Evolutionary conservation across 106 monocot species (phyloP), one percentile per base, ranked within the genome.

Genomic region (Apostasia ramifera): DNA sequence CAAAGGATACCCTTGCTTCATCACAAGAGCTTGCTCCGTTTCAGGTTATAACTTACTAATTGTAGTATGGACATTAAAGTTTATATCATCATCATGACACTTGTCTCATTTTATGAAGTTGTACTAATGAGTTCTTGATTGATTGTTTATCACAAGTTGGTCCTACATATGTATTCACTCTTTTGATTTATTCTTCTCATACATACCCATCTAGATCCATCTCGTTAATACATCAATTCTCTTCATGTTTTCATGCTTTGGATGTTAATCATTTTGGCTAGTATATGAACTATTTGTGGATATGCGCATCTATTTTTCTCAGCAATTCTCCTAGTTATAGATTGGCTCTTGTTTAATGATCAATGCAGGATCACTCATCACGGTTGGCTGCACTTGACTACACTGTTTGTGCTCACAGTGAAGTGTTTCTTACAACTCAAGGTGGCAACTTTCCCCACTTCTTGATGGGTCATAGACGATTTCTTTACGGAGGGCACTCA

Each of bases 401-500:
- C 74, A 87, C 97, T n/a, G 77, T 97, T 1, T 92, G 92, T 44
- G 77, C 75, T 68, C 72, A 75, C 4, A 92, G 97, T 73, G 97
- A 97, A 85, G 89, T 90, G 56, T 97, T 97, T 82, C 72, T 97
- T 41, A 90, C 89, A 4, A 97, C 89, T 47, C 97, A 97, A 97
- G 97, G 97, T 42, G 89, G 92, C 58, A 97, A 97, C 71, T 97
- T 97, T 46, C 97, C 97, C 1, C 97, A 97, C 72, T 97, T 97
- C 57, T 71, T 97, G 77, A 92, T 92, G 72, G 97, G 97, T 26
- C 89, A 90, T 44, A 82, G 97, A 15, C 82, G 89, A 10, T 92
- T 79, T 72, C 81, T 89, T 69, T 87, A 92, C 63, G 84, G 64
- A 76, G 92, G 97, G 10, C 86, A 92, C 70, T 70, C 97, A 12